Evolutionary conservation across 75 land plant genomes (phyloP), one percentile per base, ranked within the genome.

Genomic region (Pseudotsuga menziesii): DNA sequence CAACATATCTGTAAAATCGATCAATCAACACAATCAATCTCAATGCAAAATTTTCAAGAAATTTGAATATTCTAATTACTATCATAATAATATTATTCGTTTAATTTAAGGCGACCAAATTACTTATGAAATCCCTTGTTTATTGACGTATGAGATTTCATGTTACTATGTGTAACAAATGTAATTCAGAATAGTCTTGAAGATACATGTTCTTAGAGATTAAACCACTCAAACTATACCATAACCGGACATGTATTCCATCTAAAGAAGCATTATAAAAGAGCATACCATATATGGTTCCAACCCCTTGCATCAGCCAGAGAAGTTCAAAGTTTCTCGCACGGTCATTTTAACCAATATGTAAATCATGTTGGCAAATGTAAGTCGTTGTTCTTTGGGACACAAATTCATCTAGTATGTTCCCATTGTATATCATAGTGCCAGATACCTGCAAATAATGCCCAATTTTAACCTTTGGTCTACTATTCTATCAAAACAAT

Each of bases 351-450:
- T 91, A 4, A n/a, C 87, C 93, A 57, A 80, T 64, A 61, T 92
- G 98, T 23, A 92, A 80, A 72, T 95, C 98, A 70, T 89, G 87
- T 60, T 95, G 98, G 71, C 95, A 88, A 35, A 95, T 92, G 73
- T 95, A 95, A 11, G 93, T 93, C 56, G 88, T 83, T 0, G 93
- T 92, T 56, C 91, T 86, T 64, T 92, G 83, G 23, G 95, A 93
- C n/a, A 87, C 78, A 62, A 95, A 95, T 32, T 95, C 98, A 1
- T 39, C 7, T 75, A 95, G 64, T 62, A 87, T 90, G 70, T 92
- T 93, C 1, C 98, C 98, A 75, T 90, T 88, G 78, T 95, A 95
- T 9, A 91, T 92, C 66, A 95, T 80, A 52, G 74, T 89, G 23
- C 98, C 95, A 56, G 79, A 57, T 22, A 83, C 84, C n/a, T n/a